Evolutionary conservation across 2,329 filamentous ascomycete species (phyloP), one percentile per base, ranked within the genome.

Genomic region (Phialophora verrucosa): DNA sequence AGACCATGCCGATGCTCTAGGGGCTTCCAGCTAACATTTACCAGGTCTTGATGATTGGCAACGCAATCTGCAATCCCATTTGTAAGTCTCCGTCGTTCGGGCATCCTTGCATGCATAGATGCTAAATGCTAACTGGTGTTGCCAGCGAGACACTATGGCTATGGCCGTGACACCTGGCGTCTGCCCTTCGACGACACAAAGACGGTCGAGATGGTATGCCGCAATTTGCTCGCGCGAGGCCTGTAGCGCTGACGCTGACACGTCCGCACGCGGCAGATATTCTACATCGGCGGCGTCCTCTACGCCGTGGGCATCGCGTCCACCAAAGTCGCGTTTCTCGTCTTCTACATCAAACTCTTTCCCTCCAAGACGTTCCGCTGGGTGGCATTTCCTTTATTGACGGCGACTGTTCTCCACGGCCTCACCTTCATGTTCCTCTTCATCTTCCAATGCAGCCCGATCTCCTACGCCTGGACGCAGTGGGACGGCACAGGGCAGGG

Each of bases 401-500:
- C 71, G 3, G 63, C 78, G 14, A 76, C 76, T 14, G 32, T 75
- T 4, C 49, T 67, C 14, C 77, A 77, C 29, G 44, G 74, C 54
- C 63, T 77, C 11, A 66, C 71, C 1, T 79, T 79, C 59, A 63
- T 76, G 2, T 68, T 77, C 17, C 71, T 76, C 29, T 78, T 80
- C 62, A 70, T 77, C 14, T 77, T 78, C 56, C 77, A 80, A 50
- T 81, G 78, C 64, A 69, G 66, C 3, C 80, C 79, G 0, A 71
- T 81, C 10, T 56, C 66, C 2, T 79, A 75, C 32, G 78, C 78
- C 44, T 89, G 87, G 87, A 77, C 74, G 0, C 76, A 75, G 50
- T 88, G 85, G 84, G 81, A 84, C 54, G 79, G 79, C 0, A 74
- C 80, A 57, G 77, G 81, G 31, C 2, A 73, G 0, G 85, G 86